Conservation (phyloP, 1,139 yeast species). For the Candida sp. region DNA sequence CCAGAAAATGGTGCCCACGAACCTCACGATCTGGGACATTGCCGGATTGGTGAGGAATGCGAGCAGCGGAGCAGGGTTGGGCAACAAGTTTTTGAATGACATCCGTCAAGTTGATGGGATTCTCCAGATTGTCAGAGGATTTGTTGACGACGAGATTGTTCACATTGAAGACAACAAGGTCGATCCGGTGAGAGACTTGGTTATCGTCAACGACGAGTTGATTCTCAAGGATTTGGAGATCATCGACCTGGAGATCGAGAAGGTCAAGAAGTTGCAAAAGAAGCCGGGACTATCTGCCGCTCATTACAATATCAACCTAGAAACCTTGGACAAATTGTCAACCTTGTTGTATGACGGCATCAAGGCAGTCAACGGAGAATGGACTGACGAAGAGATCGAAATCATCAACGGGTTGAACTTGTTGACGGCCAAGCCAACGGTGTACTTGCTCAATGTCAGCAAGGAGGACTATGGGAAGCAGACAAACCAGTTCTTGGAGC, state of each 20-base stretch:
- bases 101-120: conserved; percentile 78
- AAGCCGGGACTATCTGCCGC: conserved; percentile 34
- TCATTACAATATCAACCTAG: conserved; percentile 44
- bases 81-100: conserved; percentile 74
- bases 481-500: conserved; percentile 46
- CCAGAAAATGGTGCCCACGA: conserved; percentile 55
- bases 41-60: conserved; percentile 82
- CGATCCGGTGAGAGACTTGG: conserved; percentile 73
- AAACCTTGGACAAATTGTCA: conserved; percentile 50
- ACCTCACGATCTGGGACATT: conserved; percentile 67
- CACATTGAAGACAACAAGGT: conserved; percentile 65
- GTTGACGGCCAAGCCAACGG: conserved; percentile 73
- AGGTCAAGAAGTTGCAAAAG: conserved; percentile 44
- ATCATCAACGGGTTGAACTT: conserved; percentile 63
- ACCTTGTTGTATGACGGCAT: conserved; percentile 63
- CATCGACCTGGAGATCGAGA: conserved; percentile 59
- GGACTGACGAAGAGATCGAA: conserved; percentile 54
- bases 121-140: conserved; percentile 73
- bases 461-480: conserved; percentile 54
- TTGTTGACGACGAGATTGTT: conserved; percentile 68
- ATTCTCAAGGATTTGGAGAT: conserved; percentile 74
- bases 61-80: conserved; percentile 76
- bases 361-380: conserved; percentile 50
- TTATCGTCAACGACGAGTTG: conserved; percentile 72
- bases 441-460: conserved; percentile 62